These are phyloP conservation scores for Tulasnella sp. DNA, from an alignment of 768 basidiomycete species.

Conservation along the genomic window DNA sequence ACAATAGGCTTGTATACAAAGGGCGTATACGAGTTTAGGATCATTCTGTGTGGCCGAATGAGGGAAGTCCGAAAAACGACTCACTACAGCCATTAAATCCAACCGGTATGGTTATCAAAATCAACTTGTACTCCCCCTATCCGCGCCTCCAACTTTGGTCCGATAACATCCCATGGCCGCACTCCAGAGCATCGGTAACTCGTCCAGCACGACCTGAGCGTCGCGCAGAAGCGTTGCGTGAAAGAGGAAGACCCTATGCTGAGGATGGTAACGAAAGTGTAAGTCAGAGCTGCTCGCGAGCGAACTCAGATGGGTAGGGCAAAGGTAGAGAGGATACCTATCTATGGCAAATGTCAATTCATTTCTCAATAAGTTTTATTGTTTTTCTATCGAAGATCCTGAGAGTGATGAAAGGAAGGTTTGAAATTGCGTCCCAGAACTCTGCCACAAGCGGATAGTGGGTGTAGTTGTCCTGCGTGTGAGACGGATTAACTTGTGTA, in stretches of 20 bases:
- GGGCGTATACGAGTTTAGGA: background rate
- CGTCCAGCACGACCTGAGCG: slow-evolving; percentile 29
- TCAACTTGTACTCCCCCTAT: slow-evolving; percentile 17
- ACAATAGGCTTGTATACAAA: slow-evolving; percentile 27
- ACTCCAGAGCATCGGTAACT: slow-evolving; percentile 31
- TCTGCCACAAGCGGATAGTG: slow-evolving; percentile 28
- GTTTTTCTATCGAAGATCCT: slow-evolving; percentile 29
- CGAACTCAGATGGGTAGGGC: slow-evolving; percentile 21
- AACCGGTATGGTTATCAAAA: slow-evolving; percentile 23
- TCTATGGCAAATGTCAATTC: too few relatives aligned
- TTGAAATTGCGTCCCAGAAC: slow-evolving; percentile 29
- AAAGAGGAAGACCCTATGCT: slow-evolving; percentile 29
- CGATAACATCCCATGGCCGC: slow-evolving; percentile 24
- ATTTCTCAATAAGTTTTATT: too few relatives aligned
- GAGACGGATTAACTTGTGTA: too few relatives aligned
- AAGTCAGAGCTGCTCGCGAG: slow-evolving; percentile 16
- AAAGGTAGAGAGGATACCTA: slow-evolving; percentile 20
- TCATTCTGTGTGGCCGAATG: background rate
- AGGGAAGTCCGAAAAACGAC: slow-evolving; percentile 9
- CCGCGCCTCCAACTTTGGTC: slow-evolving; percentile 15
- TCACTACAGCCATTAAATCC: slow-evolving; percentile 28
- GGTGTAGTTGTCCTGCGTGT: slow-evolving; percentile 25
- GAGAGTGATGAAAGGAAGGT: slow-evolving; percentile 26
- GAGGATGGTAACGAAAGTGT: slow-evolving; percentile 20
- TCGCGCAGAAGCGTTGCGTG: slow-evolving; percentile 28